Percentiles rank a stretch among this genome's conserved stretches.
Evolutionary conservation across 2,329 filamentous ascomycete species (phyloP).

Genomic region (Monascus ruber): DNA sequence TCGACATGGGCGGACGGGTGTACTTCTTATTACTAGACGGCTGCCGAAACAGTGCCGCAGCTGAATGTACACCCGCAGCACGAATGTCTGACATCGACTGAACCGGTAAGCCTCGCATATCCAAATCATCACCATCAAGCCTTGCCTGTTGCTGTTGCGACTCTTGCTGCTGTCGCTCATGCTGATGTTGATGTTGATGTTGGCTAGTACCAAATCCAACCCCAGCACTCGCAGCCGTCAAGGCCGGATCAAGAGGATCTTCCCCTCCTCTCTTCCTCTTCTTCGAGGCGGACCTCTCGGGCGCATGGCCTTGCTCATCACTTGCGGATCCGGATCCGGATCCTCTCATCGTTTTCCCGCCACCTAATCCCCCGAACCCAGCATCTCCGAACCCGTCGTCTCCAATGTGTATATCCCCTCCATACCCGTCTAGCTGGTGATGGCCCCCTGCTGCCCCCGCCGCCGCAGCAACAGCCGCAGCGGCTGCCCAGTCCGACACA

Average conservation of each 20-base stretch:
- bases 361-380: conserved; percentile 17
- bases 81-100: conserved; percentile 34
- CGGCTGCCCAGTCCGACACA: conserved; percentile 30
- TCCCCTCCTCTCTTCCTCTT: conserved; percentile 30
- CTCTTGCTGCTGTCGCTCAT: conserved; percentile 13
- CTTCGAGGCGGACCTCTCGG: conserved; percentile 23
- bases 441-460: conserved; percentile 35
- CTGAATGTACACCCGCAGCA: conserved; percentile 41
- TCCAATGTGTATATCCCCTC: conserved; percentile 26
- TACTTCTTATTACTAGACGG: conserved; percentile 43
- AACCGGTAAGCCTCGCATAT: conserved; percentile 26
- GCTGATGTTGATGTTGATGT: conserved; percentile 13
- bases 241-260: conserved; percentile 25
- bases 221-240: conserved; percentile 13
- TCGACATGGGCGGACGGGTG: conserved; percentile 47
- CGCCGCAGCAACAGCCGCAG: conserved; percentile 36
- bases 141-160: conserved; percentile 11
- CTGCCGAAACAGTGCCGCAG: conserved; percentile 42
- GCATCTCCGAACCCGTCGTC: conserved; percentile 29
- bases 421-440: conserved; percentile 29
- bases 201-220: conserved; percentile 14
- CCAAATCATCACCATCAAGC: conserved; percentile 20
- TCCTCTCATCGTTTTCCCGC: conserved; percentile 16
- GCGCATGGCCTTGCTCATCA: conserved; percentile 16
- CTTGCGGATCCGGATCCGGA: conserved; percentile 12